A percentile compares a stretch with the other conserved stretches of the same genome.
Conservation (phyloP, 345 rosid genomes). For the Bruguiera sexangula region DNA sequence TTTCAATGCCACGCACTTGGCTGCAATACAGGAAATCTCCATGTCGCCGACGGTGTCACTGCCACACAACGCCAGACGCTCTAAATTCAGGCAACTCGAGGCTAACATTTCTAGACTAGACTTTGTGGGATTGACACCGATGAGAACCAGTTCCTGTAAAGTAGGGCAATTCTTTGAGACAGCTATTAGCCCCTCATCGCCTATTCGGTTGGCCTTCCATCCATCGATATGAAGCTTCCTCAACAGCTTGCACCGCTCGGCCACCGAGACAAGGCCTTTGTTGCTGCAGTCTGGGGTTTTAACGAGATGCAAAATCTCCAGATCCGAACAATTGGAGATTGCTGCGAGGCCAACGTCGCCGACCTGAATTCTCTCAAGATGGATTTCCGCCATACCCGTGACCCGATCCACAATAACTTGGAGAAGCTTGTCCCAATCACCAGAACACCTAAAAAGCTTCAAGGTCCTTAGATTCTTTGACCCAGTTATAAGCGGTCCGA, state of each 20-base stretch:
- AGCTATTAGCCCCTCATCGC: slow-evolving; percentile 57
- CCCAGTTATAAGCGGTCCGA: slow-evolving; percentile 60
- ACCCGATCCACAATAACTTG: slow-evolving; percentile 42
- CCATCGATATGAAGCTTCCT: slow-evolving; percentile 85
- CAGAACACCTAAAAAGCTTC: slow-evolving; percentile 79
- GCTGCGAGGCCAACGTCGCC: slow-evolving; percentile 56
- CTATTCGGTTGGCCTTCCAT: slow-evolving; percentile 61
- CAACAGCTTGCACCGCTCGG: slow-evolving; percentile 54
- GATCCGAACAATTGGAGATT: slow-evolving; percentile 50
- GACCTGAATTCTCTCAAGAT: slow-evolving; percentile 67
- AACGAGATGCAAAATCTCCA: slow-evolving; percentile 69
- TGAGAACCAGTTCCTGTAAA: slow-evolving; percentile 69
- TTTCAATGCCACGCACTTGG: slow-evolving; percentile 62
- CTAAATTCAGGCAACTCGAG: slow-evolving; percentile 57
- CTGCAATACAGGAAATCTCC: slow-evolving; percentile 62
- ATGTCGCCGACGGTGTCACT: slow-evolving; percentile 68
- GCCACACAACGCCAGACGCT: slow-evolving; percentile 71
- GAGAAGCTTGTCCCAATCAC: slow-evolving; percentile 73
- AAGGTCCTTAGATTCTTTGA: slow-evolving; percentile 58
- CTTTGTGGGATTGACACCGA: slow-evolving; percentile 65
- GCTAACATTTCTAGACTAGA: slow-evolving; percentile 54
- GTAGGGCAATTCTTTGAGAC: slow-evolving; percentile 57
- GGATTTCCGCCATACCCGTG: slow-evolving; percentile 52
- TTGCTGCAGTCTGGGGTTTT: slow-evolving; percentile 71
- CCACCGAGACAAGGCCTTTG: slow-evolving; percentile 43